Evolutionary conservation across 345 rosid genomes (phyloP).

Genomic region (Rhizophora apiculata): DNA sequence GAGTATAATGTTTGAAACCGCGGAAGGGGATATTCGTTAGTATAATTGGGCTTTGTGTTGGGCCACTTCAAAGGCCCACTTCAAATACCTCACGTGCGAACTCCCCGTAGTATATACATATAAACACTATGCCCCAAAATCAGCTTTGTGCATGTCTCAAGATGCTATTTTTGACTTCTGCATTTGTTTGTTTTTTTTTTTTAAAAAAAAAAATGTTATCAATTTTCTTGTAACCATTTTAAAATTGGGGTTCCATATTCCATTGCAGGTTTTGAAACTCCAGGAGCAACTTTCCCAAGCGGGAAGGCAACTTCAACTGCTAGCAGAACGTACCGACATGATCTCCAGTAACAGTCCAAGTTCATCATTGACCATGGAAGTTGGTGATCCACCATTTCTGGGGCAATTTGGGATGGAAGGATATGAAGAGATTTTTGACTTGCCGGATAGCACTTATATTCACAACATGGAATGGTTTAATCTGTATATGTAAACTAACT

Average conservation of each 20-base stretch:
- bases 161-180: too few species aligned
- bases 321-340: constrained; percentile 39
- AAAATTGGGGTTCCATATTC: neutral
- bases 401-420: constrained; percentile 44
- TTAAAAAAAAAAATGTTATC: too few species aligned
- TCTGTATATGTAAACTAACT: constrained; percentile 11
- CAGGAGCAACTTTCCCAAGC: constrained; percentile 46
- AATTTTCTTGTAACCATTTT: neutral
- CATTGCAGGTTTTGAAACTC: constrained; percentile 50
- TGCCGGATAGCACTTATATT: constrained; percentile 34
- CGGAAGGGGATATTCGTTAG: too few species aligned
- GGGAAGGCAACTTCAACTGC: constrained; percentile 46
- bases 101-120: too few species aligned
- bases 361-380: constrained; percentile 47
- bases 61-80: too few species aligned
- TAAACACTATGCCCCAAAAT: too few species aligned
- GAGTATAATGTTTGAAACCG: too few species aligned
- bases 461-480: constrained; percentile 57
- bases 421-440: constrained; percentile 43
- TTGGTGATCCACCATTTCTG: constrained; percentile 36
- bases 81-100: too few species aligned
- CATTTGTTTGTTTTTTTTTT: too few species aligned
- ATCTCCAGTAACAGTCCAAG: constrained; percentile 48
- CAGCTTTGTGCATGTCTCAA: too few species aligned
- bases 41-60: too few species aligned